Evolutionary conservation across 1,284 basidiomycete genomes (phyloP).

Genomic region (Flammula alnicola): DNA sequence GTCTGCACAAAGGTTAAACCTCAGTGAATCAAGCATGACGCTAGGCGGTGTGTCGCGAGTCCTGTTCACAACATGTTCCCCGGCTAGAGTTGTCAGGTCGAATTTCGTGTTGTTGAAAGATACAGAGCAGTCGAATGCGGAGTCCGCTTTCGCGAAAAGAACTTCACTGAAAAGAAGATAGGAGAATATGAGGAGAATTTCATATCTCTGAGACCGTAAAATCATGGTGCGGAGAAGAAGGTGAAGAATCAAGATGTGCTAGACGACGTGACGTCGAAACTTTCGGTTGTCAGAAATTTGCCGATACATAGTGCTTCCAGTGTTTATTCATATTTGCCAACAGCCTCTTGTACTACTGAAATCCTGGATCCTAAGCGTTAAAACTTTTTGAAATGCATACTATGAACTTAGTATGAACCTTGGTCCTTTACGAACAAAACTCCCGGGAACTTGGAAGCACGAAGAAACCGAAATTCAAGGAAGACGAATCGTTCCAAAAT

Average conservation of each 20-base stretch:
- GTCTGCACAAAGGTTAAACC: slow-evolving; percentile 67
- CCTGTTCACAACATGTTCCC: slow-evolving; percentile 49
- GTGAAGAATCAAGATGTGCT: background rate
- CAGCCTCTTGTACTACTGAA: too few relatives aligned
- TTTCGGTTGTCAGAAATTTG: background rate
- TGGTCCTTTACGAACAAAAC: too few relatives aligned
- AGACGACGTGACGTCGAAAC: background rate
- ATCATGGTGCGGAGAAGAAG: slow-evolving; percentile 29
- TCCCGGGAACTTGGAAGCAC: too few relatives aligned
- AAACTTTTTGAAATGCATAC: too few relatives aligned
- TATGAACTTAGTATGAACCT: too few relatives aligned
- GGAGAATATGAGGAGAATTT: slow-evolving; percentile 28
- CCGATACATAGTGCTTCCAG: background rate
- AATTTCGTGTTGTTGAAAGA: slow-evolving; percentile 52
- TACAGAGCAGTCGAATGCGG: slow-evolving; percentile 59
- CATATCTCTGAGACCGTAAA: slow-evolving; percentile 27
- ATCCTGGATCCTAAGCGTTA: too few relatives aligned
- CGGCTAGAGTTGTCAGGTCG: slow-evolving; percentile 60
- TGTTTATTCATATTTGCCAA: slow-evolving; percentile 20
- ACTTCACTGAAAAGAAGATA: slow-evolving; percentile 40
- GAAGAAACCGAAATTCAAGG: too few relatives aligned
- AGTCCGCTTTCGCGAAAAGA: slow-evolving; percentile 38
- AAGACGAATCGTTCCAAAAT: too few relatives aligned
- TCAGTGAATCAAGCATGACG: slow-evolving; percentile 49
- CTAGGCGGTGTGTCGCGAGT: slow-evolving; percentile 55